These are phyloP conservation scores for Cordyceps tenuipes DNA, from an alignment of 2,329 filamentous ascomycete genomes.

Conservation along the genomic window DNA sequence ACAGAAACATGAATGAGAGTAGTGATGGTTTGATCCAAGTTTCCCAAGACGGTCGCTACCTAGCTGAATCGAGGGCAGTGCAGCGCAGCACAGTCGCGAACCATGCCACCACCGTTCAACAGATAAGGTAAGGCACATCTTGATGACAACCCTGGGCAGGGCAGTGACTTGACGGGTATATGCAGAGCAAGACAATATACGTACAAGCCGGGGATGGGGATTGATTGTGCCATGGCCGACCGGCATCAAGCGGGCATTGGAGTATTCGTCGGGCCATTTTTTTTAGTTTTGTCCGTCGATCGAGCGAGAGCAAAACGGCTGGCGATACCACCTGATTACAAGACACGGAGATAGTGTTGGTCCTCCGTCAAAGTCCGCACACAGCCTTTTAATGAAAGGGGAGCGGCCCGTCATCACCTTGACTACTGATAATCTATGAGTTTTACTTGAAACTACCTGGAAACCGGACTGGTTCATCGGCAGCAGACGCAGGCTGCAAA, in stretches of 20 bases:
- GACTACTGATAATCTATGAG: neutral
- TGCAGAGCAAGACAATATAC: too few relatives aligned
- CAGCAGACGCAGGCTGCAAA: neutral
- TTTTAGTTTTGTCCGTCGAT: neutral
- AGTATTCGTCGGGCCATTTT: too few relatives aligned
- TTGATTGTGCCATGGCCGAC: too few relatives aligned
- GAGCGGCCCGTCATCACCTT: too few relatives aligned
- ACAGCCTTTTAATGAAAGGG: neutral
- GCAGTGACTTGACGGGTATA: neutral
- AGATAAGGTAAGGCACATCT: neutral
- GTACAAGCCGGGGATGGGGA: too few relatives aligned
- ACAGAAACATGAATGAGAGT: too few relatives aligned
- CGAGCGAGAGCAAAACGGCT: neutral
- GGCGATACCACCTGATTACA: neutral
- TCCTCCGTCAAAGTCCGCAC: neutral
- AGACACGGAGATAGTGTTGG: neutral
- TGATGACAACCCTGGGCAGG: neutral
- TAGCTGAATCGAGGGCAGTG: neutral
- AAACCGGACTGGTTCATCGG: neutral
- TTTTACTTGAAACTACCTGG: neutral
- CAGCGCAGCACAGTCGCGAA: neutral
- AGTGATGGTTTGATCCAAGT: neutral
- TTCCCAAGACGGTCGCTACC: neutral
- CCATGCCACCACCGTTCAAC: neutral
- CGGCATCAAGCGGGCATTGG: too few relatives aligned